phyloP scores from a whole-genome alignment of 2,329 filamentous ascomycete species.

The Cercospora canescens region DNA sequence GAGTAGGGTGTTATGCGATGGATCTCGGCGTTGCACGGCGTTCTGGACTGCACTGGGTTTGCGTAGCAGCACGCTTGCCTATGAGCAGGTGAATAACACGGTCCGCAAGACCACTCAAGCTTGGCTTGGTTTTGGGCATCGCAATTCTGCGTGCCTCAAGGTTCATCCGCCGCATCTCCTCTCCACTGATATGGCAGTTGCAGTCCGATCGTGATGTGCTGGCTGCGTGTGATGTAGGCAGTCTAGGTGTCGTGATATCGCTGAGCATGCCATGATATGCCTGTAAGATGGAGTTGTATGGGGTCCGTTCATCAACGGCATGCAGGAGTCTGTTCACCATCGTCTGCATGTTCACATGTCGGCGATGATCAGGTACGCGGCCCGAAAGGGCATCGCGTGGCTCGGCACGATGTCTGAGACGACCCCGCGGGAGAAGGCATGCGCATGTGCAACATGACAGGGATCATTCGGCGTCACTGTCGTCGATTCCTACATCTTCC shows the following conservation, averaged over 20 bases:
- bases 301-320: no score
- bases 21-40: not conserved
- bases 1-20: not conserved
- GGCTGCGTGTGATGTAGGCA: no score
- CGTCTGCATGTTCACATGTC: not conserved
- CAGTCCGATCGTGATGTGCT: not conserved
- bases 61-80: not conserved
- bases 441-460: not conserved
- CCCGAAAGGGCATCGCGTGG: not conserved
- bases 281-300: no score
- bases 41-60: not conserved
- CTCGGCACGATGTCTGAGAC: not conserved
- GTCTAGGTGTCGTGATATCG: no score
- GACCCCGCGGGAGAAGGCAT: not conserved
- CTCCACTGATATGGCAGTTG: not conserved
- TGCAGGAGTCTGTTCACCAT: no score
- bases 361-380: not conserved
- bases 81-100: not conserved
- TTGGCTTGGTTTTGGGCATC: conserved; percentile 13
- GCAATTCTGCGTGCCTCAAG: conserved; percentile 10
- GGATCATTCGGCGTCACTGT: not conserved
- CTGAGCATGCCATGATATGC: no score
- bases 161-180: not conserved
- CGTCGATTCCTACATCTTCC: not conserved
- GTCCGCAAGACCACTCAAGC: conserved; percentile 15